phyloP scores from a whole-genome alignment of 768 basidiomycete genomes.

The Amanita subjunquillea region DNA sequence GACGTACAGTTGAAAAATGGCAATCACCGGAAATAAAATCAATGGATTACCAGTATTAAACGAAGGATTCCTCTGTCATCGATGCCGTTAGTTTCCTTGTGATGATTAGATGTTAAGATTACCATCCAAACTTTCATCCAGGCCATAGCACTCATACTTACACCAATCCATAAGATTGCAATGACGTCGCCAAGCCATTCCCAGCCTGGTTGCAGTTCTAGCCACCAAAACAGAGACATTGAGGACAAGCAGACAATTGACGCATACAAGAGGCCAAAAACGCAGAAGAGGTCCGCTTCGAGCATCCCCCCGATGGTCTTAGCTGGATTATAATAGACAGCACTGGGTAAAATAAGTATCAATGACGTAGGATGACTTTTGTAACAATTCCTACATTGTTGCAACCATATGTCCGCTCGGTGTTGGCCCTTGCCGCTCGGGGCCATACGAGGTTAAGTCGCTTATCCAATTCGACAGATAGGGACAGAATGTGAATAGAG shows the following conservation, averaged over 20 bases:
- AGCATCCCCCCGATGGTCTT: slow-evolving; percentile 91
- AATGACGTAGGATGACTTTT: background rate
- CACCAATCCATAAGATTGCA: slow-evolving; percentile 74
- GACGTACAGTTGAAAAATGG: background rate
- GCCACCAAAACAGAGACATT: slow-evolving; percentile 72
- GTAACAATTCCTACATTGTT: slow-evolving; percentile 56
- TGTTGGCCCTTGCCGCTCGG: slow-evolving; percentile 44
- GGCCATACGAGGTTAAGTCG: slow-evolving; percentile 42
- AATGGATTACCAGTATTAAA: slow-evolving; percentile 68
- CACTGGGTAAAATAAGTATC: slow-evolving; percentile 25
- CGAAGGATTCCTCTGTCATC: slow-evolving; percentile 52
- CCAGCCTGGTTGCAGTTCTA: slow-evolving; percentile 61
- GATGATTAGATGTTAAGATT: slow-evolving; percentile 6
- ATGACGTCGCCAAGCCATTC: slow-evolving; percentile 66
- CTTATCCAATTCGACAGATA: slow-evolving; percentile 61
- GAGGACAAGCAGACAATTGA: slow-evolving; percentile 64
- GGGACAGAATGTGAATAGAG: slow-evolving; percentile 87
- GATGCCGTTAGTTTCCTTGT: background rate
- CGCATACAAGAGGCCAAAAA: slow-evolving; percentile 60
- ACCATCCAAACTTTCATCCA: slow-evolving; percentile 92
- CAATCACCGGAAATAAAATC: background rate
- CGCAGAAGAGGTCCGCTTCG: slow-evolving; percentile 78
- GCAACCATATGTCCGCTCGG: slow-evolving; percentile 88
- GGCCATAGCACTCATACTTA: slow-evolving; percentile 72
- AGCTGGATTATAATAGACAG: slow-evolving; percentile 88